These are phyloP conservation scores for Trichomonascus vanleenenianus DNA, from an alignment of 805 yeast species.

Conservation along the genomic window DNA sequence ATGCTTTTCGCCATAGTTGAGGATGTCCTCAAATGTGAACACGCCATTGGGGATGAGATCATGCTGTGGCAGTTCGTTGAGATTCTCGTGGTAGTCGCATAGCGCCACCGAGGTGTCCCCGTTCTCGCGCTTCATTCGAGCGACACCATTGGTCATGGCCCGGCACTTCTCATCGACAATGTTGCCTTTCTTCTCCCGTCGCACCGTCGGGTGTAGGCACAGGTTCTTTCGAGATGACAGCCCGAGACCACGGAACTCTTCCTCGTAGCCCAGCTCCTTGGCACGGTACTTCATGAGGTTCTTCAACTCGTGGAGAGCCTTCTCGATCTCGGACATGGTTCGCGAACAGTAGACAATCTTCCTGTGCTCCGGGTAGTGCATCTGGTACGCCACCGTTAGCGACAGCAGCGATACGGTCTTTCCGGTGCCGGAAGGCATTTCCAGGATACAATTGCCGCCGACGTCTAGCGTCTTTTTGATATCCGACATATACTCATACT, in stretches of 20 bases:
- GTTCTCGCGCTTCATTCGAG: slow-evolving; percentile 56
- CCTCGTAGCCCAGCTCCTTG: slow-evolving; percentile 73
- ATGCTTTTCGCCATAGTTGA: slow-evolving; percentile 65
- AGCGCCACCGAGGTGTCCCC: slow-evolving; percentile 53
- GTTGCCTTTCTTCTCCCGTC: slow-evolving; percentile 81
- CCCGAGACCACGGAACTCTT: slow-evolving; percentile 91
- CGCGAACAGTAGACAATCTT: slow-evolving; percentile 97
- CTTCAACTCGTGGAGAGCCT: slow-evolving; percentile 86
- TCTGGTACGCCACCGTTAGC: slow-evolving; percentile 89
- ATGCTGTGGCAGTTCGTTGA: slow-evolving; percentile 80
- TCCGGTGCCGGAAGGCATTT: slow-evolving; percentile 99
- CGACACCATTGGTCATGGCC: slow-evolving; percentile 85
- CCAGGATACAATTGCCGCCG: slow-evolving; percentile 93
- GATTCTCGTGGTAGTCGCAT: slow-evolving; percentile 87
- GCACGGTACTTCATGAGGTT: slow-evolving; percentile 81
- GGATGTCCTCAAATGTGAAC: slow-evolving; percentile 80
- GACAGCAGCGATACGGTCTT: slow-evolving; percentile 90
- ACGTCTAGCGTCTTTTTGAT: slow-evolving; percentile 89
- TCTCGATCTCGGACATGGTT: slow-evolving; percentile 98
- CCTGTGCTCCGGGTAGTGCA: slow-evolving; percentile 86
- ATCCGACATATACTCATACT: slow-evolving; percentile 95
- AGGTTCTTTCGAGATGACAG: slow-evolving; percentile 89
- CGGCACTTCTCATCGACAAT: slow-evolving; percentile 96
- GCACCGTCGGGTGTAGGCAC: slow-evolving; percentile 82
- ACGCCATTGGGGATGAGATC: slow-evolving; percentile 89